Base-by-base conservation (phyloP, 305 asterid species). In the Ilex paraguariensis region DNA sequence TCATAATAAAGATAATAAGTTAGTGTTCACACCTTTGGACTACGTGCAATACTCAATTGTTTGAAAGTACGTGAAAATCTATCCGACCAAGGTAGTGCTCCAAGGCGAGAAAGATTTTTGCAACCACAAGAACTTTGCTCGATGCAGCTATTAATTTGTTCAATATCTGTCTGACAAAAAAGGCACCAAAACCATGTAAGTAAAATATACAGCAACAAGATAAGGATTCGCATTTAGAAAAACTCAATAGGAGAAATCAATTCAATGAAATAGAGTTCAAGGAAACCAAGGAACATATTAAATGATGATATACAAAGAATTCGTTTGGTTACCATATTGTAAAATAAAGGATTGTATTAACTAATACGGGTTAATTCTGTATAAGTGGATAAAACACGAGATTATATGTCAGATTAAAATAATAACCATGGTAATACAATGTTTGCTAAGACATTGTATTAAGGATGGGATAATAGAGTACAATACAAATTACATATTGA, bases 51-150 rank as follows among this genome's bases (percentile, higher is more conserved):
- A 68, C 82, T 81, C 54, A 77, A 72, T 74, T 87, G 91, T 82
- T 87, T 92, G 81, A 80, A 81, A 60, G 93, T 76, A 73, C 75
- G 81, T 67, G 91, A 85, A 73, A 77, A 84, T 60, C 79, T 65
- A 75, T 85, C 87, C 21, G 90, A 90, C 97, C 98, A 92, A 9
- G 87, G 94, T 69, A 92, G 73, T 62, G 70, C 60, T 77, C 74
- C 68, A 17, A 92, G 86, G 33, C 85, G 85, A 50, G 82, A 56
- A 36, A 90, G 73, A 28, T 71, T 63, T 77, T 79, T 83, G 93
- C 98, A 92, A 64, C 79, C 79, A 70, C 98, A 92, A 17, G 88
- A 63, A 80, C 90, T 96, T 46, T 81, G 73, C 73, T 66, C 70
- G 54, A 62, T 79, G 73, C 98, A 92, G 42, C 56, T 53, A 76